Evolutionary conservation across 176 grass and related monocot species (phyloP), one percentile per base, ranked within the genome.

Genomic region (Carex scoparia): DNA sequence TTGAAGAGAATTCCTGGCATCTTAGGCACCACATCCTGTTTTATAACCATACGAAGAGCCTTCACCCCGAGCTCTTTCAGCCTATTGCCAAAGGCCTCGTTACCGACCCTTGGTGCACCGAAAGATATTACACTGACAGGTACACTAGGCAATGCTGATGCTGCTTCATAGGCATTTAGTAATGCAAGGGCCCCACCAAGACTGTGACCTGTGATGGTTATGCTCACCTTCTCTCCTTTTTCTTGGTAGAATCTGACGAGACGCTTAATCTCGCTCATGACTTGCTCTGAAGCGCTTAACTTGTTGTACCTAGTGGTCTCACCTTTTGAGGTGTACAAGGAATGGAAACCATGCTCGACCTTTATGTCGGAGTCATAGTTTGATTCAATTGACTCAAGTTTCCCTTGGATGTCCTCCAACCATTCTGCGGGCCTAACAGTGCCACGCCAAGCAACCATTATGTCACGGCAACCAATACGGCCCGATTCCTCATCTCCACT

Each of bases 141-240:
- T 16, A 54, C 19, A 33, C 8, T 82, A n/a, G 46, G 28, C 38
- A 51, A 66, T 42, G 84, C 84, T 1, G 84, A 86, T 12, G 92
- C 86, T 13, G 84, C 84, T 68, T 89, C 93, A 54, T 85, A 82
- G 16, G 90, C 88, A 30, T 91, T 61, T 40, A 94, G 86, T 80
- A 89, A 37, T 1, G 93, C 86, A 51, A 92, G 88, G 13, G 90
- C 90, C 58, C 90, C 93, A 56, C 93, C 88, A 35, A 94, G 90
- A 85, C 93, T 92, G 86, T 92, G 93, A 30, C 93, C 90, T 10
- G 93, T 82, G 61, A 87, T 12, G 0, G 86, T 90, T 15, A 92
- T 67, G 71, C 57, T 82, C 10, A 90, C 86, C 14, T 84, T 37
- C 81, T 69, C 42, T 3, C 86, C 88, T 18, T 44, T 75, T 14